Percentiles rank a stretch among this genome's conserved stretches.
Evolutionary conservation across 225 moss, liverwort and hornwort genomes (phyloP).

Genomic region (Ulota crispa): DNA sequence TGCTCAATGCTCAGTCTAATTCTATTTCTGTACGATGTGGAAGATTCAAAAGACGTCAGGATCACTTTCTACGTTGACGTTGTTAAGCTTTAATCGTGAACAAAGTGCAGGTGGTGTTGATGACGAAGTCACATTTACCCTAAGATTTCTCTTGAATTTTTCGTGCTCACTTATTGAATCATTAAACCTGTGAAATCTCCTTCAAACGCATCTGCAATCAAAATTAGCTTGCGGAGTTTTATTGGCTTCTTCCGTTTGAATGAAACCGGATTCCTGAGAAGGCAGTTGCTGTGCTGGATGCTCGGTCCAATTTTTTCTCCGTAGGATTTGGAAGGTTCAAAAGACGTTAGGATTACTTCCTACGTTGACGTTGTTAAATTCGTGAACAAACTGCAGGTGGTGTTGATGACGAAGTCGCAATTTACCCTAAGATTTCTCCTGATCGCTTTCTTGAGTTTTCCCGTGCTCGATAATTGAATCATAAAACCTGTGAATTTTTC

Average conservation of each 20-base stretch:
- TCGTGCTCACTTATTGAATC: neutral
- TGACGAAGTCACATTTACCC: neutral
- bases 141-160: neutral
- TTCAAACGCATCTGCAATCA: neutral
- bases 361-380: neutral
- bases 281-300: neutral
- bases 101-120: neutral
- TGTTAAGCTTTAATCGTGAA: neutral
- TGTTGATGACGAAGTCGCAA: neutral
- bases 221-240: neutral
- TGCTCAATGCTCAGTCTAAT: neutral
- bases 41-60: neutral
- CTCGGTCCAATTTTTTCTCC: neutral
- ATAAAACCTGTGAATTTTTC: neutral
- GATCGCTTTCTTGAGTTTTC: neutral
- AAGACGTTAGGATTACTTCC: neutral
- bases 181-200: neutral
- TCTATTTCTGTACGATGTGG: neutral
- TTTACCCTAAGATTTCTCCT: neutral
- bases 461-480: neutral
- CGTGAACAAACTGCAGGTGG: neutral
- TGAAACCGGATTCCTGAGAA: neutral
- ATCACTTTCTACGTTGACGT: neutral
- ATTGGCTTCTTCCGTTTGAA: neutral
- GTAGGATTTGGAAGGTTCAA: neutral